Percentiles rank a stretch among this genome's conserved stretches.
phyloP scores from a whole-genome alignment of 1,284 basidiomycete genomes.

The Wallemia hederae region DNA sequence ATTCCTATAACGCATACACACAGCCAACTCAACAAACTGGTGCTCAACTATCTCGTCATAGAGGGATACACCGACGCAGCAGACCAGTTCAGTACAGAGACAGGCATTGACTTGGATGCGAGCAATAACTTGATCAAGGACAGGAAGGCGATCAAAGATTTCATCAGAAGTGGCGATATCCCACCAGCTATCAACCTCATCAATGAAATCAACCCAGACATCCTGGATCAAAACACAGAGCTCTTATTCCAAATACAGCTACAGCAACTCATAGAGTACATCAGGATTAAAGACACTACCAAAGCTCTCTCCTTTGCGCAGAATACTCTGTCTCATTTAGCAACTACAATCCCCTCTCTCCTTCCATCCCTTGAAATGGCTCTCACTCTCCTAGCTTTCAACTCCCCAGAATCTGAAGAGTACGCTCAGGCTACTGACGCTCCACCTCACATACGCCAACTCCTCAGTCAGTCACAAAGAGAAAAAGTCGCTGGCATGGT shows the following conservation, averaged over 20 bases:
- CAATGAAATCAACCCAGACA: background rate
- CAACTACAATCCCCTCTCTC: background rate
- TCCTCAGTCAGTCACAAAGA: background rate
- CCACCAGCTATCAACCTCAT: background rate
- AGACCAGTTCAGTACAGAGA: constrained; percentile 70
- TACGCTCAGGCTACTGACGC: background rate
- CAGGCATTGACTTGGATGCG: constrained; percentile 24
- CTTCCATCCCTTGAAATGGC: background rate
- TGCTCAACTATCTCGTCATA: constrained; percentile 93
- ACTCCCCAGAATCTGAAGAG: background rate
- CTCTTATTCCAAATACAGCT: background rate
- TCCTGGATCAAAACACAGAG: background rate
- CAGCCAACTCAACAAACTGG: constrained; percentile 76
- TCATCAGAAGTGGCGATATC: background rate
- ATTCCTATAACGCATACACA: background rate
- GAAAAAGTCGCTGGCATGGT: background rate
- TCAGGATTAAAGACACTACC: background rate
- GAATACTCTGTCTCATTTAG: background rate
- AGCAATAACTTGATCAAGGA: background rate
- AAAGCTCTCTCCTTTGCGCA: background rate
- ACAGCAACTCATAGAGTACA: background rate
- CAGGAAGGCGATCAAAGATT: background rate
- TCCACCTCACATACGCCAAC: background rate
- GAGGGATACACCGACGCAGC: constrained; percentile 92
- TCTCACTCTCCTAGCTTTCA: background rate